These are phyloP conservation scores for Penicillium sp. DNA, from an alignment of 2,329 filamentous ascomycete species.

Conservation along the genomic window DNA sequence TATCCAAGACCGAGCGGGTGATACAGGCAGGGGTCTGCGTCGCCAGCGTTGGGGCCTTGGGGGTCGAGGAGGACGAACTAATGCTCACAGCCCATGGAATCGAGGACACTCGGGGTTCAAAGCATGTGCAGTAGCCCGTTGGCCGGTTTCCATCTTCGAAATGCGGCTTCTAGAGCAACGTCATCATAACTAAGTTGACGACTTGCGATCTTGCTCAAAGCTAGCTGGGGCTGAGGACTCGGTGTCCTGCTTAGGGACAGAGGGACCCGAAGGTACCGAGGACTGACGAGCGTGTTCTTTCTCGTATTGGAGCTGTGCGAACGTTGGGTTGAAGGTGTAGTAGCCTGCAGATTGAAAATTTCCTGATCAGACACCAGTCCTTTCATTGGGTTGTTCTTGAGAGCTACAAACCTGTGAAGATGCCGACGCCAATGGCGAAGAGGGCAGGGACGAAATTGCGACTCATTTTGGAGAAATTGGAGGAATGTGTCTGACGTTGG, in stretches of 20 bases:
- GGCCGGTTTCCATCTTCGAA: not conserved
- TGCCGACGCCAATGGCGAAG: slow-evolving; percentile 42
- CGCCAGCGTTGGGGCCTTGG: not conserved
- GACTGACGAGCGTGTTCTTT: slow-evolving; percentile 21
- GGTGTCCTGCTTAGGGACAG: slow-evolving; percentile 1
- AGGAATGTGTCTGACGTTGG: slow-evolving; percentile 3
- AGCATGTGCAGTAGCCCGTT: not conserved
- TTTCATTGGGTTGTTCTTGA: not conserved
- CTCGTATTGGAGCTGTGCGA: slow-evolving; percentile 38
- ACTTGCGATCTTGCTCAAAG: not conserved
- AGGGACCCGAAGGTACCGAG: not conserved
- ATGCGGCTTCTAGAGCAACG: not conserved
- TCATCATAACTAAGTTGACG: not conserved
- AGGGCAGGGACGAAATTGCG: slow-evolving; percentile 40
- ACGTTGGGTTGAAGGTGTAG: slow-evolving; percentile 46
- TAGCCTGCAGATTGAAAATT: slow-evolving; percentile 36
- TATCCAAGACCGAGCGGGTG: not conserved
- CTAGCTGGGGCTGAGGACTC: not conserved
- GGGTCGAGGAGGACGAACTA: not conserved
- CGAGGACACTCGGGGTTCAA: not conserved
- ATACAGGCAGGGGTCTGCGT: not conserved
- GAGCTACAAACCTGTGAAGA: slow-evolving; percentile 37
- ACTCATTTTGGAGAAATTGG: slow-evolving; percentile 31
- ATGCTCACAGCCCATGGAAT: not conserved
- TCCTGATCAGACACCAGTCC: slow-evolving; percentile 11